Evolutionary conservation across 768 basidiomycete genomes (phyloP).

Genomic region (Tylopilus vinaceipallidus): DNA sequence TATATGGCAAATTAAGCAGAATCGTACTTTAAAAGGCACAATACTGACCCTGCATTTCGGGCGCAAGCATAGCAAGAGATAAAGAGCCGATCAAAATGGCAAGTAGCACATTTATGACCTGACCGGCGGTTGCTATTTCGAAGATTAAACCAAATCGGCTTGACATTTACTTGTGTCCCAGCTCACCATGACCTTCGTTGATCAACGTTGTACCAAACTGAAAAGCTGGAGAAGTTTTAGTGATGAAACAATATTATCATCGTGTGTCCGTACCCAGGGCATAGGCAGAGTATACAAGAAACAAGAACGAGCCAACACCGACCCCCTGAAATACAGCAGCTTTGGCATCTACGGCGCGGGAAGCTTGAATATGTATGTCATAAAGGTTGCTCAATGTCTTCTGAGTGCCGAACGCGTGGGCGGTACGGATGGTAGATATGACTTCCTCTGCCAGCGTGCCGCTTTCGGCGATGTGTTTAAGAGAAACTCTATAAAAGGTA

Average conservation of each 20-base stretch:
- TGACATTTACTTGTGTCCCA: background rate
- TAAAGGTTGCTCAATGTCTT: conserved; percentile 61
- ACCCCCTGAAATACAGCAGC: conserved; percentile 57
- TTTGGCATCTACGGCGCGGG: conserved; percentile 53
- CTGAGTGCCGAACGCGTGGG: conserved; percentile 90
- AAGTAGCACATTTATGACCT: conserved; percentile 81
- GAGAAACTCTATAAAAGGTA: conserved; percentile 46
- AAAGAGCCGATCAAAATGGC: conserved; percentile 89
- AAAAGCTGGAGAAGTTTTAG: conserved; percentile 56
- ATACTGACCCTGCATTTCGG: conserved; percentile 75
- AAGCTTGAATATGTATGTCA: conserved; percentile 53
- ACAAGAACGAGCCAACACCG: conserved; percentile 75
- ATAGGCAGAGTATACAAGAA: conserved; percentile 76
- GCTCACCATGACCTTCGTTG: conserved; percentile 50
- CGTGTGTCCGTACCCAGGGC: conserved; percentile 50
- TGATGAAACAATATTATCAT: conserved; percentile 27
- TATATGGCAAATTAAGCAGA: conserved; percentile 24
- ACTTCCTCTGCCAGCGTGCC: conserved; percentile 91
- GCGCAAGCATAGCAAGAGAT: conserved; percentile 79
- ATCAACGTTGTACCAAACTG: conserved; percentile 88
- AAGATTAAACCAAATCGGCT: background rate
- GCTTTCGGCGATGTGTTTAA: conserved; percentile 73
- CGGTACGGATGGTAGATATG: conserved; percentile 83
- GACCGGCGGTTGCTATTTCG: conserved; percentile 56
- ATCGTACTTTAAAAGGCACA: background rate